These are phyloP conservation scores for Alternaria angustiovoidea DNA, from an alignment of 2,329 filamentous ascomycete species.

Conservation along the genomic window DNA sequence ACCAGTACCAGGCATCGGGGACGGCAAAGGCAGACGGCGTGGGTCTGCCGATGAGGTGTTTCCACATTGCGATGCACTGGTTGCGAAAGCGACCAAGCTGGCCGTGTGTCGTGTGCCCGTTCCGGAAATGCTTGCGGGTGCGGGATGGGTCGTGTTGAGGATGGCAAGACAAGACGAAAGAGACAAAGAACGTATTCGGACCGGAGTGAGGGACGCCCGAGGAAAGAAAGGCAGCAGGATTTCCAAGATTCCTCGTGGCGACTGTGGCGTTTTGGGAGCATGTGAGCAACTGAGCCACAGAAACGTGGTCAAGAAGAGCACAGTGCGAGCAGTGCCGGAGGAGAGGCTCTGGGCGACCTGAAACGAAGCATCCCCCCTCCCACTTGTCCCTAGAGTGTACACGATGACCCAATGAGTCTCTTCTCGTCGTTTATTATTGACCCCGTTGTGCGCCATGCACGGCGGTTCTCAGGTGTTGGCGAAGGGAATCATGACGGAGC, in stretches of 20 bases:
- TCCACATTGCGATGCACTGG: background rate
- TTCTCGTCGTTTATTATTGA: constrained; percentile 53
- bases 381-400: constrained; percentile 1
- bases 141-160: constrained; percentile 1
- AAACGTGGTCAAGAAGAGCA: constrained; percentile 17
- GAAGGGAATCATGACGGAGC: constrained; percentile 26
- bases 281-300: constrained; percentile 19
- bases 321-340: constrained; percentile 19
- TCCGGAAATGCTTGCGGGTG: constrained; percentile 16
- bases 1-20: constrained; percentile 1
- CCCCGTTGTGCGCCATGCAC: constrained; percentile 51
- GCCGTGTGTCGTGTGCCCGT: constrained; percentile 4
- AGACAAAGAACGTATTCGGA: constrained; percentile 9
- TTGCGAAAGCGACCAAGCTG: constrained; percentile 1
- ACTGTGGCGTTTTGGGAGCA: constrained; percentile 18
- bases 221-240: background rate
- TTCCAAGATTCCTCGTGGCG: constrained; percentile 7
- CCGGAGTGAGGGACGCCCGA: constrained; percentile 6
- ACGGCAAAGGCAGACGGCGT: background rate
- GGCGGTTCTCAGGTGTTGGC: constrained; percentile 46
- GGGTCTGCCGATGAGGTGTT: constrained; percentile 1
- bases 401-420: constrained; percentile 48
- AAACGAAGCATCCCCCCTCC: background rate
- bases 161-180: constrained; percentile 12
- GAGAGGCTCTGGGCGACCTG: background rate